These are phyloP conservation scores for Carallia pectinifolia DNA, from an alignment of 345 rosid genomes.

Conservation along the genomic window DNA sequence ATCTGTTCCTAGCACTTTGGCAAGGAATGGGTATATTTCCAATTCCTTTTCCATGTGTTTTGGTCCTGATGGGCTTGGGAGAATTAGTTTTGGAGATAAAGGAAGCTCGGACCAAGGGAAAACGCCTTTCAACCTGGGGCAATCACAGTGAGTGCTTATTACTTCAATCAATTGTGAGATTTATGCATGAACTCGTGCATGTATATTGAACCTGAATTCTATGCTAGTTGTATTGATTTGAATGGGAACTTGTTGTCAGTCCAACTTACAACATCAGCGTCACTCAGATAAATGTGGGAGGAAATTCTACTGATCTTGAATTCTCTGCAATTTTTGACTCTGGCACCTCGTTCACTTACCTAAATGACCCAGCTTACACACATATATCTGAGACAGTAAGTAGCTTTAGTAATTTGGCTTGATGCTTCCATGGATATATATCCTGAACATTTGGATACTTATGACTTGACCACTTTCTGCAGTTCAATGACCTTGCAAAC, in stretches of 20 bases:
- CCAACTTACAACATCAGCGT: constrained; percentile 81
- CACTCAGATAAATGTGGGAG: constrained; percentile 60
- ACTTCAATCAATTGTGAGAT: not conserved
- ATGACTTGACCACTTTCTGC: constrained; percentile 27
- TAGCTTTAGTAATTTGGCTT: constrained; percentile 15
- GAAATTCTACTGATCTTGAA: constrained; percentile 45
- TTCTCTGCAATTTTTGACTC: constrained; percentile 83
- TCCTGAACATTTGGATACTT: constrained; percentile 1
- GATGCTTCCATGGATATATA: not conserved
- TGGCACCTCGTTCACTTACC: constrained; percentile 90
- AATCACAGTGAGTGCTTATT: constrained; percentile 51
- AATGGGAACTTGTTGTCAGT: constrained; percentile 36
- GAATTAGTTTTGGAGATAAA: constrained; percentile 90
- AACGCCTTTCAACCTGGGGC: constrained; percentile 73
- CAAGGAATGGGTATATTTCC: constrained; percentile 54
- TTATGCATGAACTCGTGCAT: not conserved
- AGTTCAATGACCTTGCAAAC: constrained; percentile 60
- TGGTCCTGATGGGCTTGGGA: constrained; percentile 60
- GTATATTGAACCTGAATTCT: not conserved
- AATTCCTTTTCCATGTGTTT: constrained; percentile 99
- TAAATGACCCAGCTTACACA: constrained; percentile 73
- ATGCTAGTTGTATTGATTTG: constrained; percentile 14
- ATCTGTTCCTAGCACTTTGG: constrained; percentile 90
- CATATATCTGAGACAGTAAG: constrained; percentile 64
- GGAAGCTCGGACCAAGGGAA: constrained; percentile 78